phyloP scores from a whole-genome alignment of 495 filamentous ascomycete genomes.

The Viridothelium virens region DNA sequence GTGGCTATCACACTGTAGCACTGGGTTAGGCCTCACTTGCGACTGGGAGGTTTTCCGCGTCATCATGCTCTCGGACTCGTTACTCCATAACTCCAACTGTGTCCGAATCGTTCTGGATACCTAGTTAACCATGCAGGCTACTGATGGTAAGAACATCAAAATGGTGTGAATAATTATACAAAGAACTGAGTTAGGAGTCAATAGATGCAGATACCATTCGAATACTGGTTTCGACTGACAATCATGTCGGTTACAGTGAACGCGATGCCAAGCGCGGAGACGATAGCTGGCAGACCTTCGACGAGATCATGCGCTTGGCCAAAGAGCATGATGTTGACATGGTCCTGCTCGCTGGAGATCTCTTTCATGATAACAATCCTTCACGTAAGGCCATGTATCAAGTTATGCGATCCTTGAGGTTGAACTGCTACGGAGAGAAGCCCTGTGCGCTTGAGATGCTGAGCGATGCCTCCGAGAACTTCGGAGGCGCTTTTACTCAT shows the following conservation, averaged over 20 bases:
- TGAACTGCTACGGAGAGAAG: constrained; percentile 90
- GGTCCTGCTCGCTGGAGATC: constrained; percentile 87
- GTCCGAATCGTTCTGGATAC: not conserved
- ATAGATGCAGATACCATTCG: constrained; percentile 83
- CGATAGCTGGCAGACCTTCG: constrained; percentile 94
- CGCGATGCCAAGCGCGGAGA: constrained; percentile 87
- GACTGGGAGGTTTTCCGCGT: not conserved
- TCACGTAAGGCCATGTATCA: constrained; percentile 95
- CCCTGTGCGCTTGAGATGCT: constrained; percentile 94
- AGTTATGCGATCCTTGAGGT: constrained; percentile 84
- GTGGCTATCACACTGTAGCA: not conserved
- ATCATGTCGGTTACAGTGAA: constrained; percentile 94
- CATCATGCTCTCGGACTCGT: not conserved
- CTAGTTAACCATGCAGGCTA: not conserved
- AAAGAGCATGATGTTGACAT: constrained; percentile 88
- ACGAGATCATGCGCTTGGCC: constrained; percentile 89
- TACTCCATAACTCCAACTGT: not conserved
- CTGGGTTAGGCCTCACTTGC: not conserved
- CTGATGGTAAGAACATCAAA: not conserved
- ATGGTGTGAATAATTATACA: constrained; percentile 3
- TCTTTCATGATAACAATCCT: constrained; percentile 98
- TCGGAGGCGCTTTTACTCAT: constrained; percentile 68
- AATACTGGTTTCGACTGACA: constrained; percentile 88
- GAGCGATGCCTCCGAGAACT: constrained; percentile 82
- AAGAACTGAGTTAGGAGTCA: not conserved